phyloP scores from a whole-genome alignment of 495 filamentous ascomycete species.

The Clavariopsis aquatica region DNA sequence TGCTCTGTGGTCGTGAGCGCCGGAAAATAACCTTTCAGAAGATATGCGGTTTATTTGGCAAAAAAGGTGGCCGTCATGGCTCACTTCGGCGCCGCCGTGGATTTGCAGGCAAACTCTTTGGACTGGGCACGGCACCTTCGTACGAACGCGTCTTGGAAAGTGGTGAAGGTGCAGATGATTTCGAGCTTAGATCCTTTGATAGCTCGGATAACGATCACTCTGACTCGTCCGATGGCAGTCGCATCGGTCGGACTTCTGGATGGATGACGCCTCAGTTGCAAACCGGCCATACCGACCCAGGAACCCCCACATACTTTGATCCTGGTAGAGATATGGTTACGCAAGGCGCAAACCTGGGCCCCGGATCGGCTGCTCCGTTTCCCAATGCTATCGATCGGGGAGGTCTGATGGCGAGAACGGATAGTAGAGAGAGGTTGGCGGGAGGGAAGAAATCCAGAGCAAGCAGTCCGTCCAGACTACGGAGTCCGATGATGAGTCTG shows the following conservation, averaged over 20 bases:
- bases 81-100: constrained; percentile 53
- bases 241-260: constrained; percentile 59
- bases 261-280: constrained; percentile 68
- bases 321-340: constrained; percentile 23
- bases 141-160: constrained; percentile 90
- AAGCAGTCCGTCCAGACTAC: constrained; percentile 60
- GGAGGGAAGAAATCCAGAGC: constrained; percentile 59
- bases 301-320: constrained; percentile 52
- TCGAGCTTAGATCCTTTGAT: constrained; percentile 48
- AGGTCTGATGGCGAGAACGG: constrained; percentile 74
- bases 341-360: constrained; percentile 37
- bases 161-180: constrained; percentile 58
- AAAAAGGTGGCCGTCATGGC: constrained; percentile 43
- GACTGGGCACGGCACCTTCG: constrained; percentile 51
- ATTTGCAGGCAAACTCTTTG: constrained; percentile 55
- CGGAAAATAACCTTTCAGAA: constrained; percentile 65
- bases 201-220: constrained; percentile 43
- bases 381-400: constrained; percentile 65
- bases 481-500: constrained; percentile 18
- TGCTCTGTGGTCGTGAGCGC: constrained; percentile 71
- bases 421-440: constrained; percentile 72
- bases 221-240: constrained; percentile 55
- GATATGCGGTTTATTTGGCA: constrained; percentile 51
- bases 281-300: constrained; percentile 57
- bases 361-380: constrained; percentile 27